phyloP scores from a whole-genome alignment of 805 yeast genomes.

The Zygotorulaspora florentina region DNA sequence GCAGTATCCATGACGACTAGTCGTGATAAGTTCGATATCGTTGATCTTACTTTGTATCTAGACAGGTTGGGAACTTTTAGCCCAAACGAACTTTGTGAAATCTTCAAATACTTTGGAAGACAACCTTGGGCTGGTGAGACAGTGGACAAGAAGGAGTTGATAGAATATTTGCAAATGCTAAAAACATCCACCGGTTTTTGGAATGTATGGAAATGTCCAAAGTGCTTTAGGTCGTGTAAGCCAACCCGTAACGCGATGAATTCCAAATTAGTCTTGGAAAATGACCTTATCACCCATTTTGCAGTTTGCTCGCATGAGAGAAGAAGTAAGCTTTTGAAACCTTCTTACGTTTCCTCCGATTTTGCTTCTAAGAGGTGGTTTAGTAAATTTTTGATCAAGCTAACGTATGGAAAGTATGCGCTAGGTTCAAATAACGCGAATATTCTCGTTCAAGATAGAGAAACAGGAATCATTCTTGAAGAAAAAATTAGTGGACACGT shows the following conservation, averaged over 20 bases:
- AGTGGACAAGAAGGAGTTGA: slow-evolving; percentile 43
- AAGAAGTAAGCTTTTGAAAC: slow-evolving; percentile 55
- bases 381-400: slow-evolving; percentile 70
- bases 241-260: slow-evolving; percentile 42
- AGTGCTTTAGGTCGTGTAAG: slow-evolving; percentile 62
- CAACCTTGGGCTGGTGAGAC: slow-evolving; percentile 53
- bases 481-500: slow-evolving; percentile 91
- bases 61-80: slow-evolving; percentile 46
- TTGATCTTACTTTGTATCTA: slow-evolving; percentile 61
- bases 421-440: slow-evolving; percentile 90
- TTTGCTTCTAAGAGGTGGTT: slow-evolving; percentile 90
- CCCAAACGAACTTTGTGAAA: slow-evolving; percentile 50
- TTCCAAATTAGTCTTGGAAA: slow-evolving; percentile 34
- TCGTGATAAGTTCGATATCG: slow-evolving; percentile 42
- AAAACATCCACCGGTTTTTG: slow-evolving; percentile 34
- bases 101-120: slow-evolving; percentile 45
- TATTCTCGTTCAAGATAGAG: slow-evolving; percentile 87
- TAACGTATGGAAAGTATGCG: slow-evolving; percentile 83
- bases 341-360: slow-evolving; percentile 70
- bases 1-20: slow-evolving; percentile 44
- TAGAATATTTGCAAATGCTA: slow-evolving; percentile 45
- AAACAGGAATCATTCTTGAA: slow-evolving; percentile 83
- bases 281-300: slow-evolving; percentile 78
- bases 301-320: slow-evolving; percentile 81
- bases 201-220: slow-evolving; percentile 70